Conservation (phyloP, 139 green algal genomes). For the Coelastrella sp. region DNA sequence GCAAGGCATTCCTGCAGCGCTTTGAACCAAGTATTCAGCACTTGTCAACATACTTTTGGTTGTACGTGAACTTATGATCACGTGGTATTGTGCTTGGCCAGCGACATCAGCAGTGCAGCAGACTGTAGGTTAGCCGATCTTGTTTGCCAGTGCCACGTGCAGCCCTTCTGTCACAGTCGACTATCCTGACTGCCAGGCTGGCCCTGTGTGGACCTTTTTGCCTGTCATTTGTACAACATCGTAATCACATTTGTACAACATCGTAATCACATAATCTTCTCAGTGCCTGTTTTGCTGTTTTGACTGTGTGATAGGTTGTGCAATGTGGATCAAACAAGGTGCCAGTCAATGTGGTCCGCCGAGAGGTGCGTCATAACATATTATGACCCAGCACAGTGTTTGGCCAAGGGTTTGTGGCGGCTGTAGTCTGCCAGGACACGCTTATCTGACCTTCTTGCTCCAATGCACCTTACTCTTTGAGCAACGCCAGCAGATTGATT, state of each 20-base stretch:
- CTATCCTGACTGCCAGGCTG: not conserved
- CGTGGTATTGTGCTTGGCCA: too few species aligned
- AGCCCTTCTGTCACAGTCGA: not conserved
- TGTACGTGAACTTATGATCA: too few species aligned
- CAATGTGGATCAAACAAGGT: constrained; percentile 37
- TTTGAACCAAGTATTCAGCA: not conserved
- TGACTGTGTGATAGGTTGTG: not conserved
- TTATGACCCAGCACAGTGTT: not conserved
- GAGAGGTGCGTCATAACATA: constrained; percentile 21
- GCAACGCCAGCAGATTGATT: too few species aligned
- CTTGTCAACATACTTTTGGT: too few species aligned
- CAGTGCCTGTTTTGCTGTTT: too few species aligned
- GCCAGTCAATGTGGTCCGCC: constrained; percentile 33
- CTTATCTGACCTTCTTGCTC: too few species aligned
- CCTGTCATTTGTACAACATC: not conserved
- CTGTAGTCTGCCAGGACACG: too few species aligned
- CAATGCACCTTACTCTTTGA: too few species aligned
- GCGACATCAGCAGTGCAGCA: too few species aligned
- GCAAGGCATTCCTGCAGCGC: too few species aligned
- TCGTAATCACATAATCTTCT: too few species aligned
- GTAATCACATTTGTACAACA: not conserved
- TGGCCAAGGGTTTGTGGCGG: not conserved
- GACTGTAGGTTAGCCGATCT: too few species aligned
- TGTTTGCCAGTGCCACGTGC: not conserved
- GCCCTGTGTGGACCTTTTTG: not conserved